These are phyloP conservation scores for Sporothrix globosa DNA, from an alignment of 2,329 filamentous ascomycete species.

Conservation along the genomic window DNA sequence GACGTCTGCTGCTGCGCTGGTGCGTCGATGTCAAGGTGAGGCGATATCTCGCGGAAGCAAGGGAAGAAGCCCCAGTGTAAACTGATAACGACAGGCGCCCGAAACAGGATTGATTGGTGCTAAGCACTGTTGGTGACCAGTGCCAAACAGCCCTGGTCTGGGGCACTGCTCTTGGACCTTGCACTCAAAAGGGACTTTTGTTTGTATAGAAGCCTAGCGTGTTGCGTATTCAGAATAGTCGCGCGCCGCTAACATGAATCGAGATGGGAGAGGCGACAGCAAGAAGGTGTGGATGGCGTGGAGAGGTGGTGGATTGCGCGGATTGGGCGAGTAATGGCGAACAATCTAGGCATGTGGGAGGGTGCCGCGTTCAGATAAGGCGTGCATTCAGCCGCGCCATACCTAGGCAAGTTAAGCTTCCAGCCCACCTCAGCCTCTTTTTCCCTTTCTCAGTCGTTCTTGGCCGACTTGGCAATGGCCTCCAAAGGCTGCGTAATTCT, in stretches of 20 bases:
- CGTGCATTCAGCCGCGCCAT: constrained; percentile 6
- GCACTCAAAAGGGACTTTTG: not conserved
- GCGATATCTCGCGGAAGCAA: constrained; percentile 16
- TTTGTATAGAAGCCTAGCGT: not conserved
- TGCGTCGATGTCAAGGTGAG: constrained; percentile 19
- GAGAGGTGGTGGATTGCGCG: constrained; percentile 26
- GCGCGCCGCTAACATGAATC: constrained; percentile 27
- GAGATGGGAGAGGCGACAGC: constrained; percentile 30
- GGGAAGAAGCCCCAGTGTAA: constrained; percentile 1
- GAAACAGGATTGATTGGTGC: not conserved
- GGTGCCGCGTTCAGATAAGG: constrained; percentile 26
- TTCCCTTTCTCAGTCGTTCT: constrained; percentile 21
- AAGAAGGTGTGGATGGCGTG: constrained; percentile 20
- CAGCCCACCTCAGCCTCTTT: not conserved
- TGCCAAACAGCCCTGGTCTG: constrained; percentile 11
- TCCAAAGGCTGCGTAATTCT: not conserved
- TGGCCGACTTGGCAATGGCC: not conserved
- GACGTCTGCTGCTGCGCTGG: not conserved
- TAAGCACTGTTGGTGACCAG: constrained; percentile 4
- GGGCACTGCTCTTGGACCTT: constrained; percentile 14
- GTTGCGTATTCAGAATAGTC: constrained; percentile 9
- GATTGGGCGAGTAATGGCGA: constrained; percentile 33
- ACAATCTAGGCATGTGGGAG: constrained; percentile 31
- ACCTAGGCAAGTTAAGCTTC: constrained; percentile 13
- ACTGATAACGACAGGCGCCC: constrained; percentile 21